Evolutionary conservation across 2,329 filamentous ascomycete genomes (phyloP).

Genomic region (Trichoderma atroviride): DNA sequence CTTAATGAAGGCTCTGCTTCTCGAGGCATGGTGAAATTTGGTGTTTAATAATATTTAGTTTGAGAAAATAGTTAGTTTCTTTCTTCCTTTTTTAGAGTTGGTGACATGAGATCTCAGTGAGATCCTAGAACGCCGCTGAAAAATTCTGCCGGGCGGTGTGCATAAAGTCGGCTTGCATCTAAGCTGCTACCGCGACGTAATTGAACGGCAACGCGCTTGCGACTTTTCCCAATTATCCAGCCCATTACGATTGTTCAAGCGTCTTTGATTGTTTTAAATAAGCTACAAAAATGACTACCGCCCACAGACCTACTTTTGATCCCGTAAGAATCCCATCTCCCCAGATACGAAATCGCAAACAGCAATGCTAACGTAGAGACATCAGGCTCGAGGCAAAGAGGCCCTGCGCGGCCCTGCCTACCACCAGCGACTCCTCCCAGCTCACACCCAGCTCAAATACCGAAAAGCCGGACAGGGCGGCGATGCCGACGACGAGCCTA

Average conservation of each 20-base stretch:
- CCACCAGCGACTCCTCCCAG: conserved; percentile 92
- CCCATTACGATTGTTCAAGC: neutral
- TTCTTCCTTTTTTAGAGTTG: neutral
- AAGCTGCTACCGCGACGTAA: conserved; percentile 20
- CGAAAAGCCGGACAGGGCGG: conserved; percentile 87
- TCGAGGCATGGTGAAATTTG: conserved; percentile 72
- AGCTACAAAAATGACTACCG: conserved; percentile 60
- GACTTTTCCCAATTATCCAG: neutral
- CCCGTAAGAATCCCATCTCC: conserved; percentile 60
- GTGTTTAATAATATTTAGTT: conserved; percentile 26
- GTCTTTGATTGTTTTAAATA: neutral
- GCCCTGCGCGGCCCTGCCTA: conserved; percentile 90
- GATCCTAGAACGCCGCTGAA: conserved; percentile 26
- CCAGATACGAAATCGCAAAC: neutral
- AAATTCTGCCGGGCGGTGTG: conserved; percentile 57
- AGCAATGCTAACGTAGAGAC: conserved; percentile 29
- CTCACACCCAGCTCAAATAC: conserved; percentile 90
- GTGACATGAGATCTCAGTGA: conserved; percentile 30
- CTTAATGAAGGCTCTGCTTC: conserved; percentile 89
- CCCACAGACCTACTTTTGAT: conserved; percentile 91
- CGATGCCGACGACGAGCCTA: conserved; percentile 67
- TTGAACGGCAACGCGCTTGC: conserved; percentile 8
- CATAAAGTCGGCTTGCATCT: conserved; percentile 10
- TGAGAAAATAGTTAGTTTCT: conserved; percentile 24
- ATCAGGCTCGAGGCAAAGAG: conserved; percentile 88